Evolutionary conservation across 2,329 filamentous ascomycete species (phyloP).

Genomic region (Metarhizium anisopliae): DNA sequence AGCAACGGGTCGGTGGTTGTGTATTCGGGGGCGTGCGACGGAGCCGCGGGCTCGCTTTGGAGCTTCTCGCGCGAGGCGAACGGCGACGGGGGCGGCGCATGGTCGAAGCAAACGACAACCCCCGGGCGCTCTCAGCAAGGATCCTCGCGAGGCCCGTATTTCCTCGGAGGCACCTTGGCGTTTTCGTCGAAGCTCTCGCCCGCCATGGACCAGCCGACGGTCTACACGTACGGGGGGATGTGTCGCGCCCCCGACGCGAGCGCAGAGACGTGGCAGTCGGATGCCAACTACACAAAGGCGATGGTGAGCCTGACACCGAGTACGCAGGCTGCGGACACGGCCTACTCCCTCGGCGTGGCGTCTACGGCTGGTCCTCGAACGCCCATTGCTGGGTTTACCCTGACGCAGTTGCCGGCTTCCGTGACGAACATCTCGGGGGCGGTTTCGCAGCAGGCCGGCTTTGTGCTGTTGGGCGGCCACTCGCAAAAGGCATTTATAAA

Average conservation of each 20-base stretch:
- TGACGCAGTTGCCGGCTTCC: constrained; percentile 64
- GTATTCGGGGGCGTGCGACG: constrained; percentile 63
- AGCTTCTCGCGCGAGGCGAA: constrained; percentile 44
- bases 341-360: constrained; percentile 29
- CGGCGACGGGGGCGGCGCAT: constrained; percentile 12
- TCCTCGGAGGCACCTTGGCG: constrained; percentile 48
- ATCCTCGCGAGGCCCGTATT: constrained; percentile 31
- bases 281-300: constrained; percentile 68
- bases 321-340: constrained; percentile 15
- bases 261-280: constrained; percentile 49
- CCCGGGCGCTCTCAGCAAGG: constrained; percentile 12
- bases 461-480: constrained; percentile 78
- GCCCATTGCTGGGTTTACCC: constrained; percentile 77
- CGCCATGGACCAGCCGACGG: constrained; percentile 39
- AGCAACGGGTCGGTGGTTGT: constrained; percentile 62
- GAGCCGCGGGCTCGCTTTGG: constrained; percentile 54
- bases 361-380: constrained; percentile 53
- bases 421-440: constrained; percentile 58
- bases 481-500: constrained; percentile 80
- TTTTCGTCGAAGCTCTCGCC: constrained; percentile 57
- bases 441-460: constrained; percentile 65
- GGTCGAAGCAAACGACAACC: constrained; percentile 20
- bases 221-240: constrained; percentile 87
- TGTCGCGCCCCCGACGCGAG: constrained; percentile 49
- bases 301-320: constrained; percentile 60